Conservation (phyloP, 1,139 yeast genomes). For the Kazachstania sp. region DNA sequence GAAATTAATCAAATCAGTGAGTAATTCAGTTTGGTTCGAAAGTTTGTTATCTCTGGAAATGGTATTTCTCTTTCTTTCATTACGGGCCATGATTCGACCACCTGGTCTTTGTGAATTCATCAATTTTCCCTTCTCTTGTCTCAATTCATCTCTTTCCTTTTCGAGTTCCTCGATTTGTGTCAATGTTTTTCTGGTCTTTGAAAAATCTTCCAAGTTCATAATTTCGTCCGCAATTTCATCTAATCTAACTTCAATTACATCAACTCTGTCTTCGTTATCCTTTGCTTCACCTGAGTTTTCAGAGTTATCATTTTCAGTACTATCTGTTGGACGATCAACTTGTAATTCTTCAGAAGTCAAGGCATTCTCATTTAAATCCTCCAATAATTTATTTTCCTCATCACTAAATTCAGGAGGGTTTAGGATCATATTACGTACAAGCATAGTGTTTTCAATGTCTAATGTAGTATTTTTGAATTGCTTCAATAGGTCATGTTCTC, state of each 20-base stretch:
- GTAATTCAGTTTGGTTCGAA: constrained; percentile 18
- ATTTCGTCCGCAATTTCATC: constrained; percentile 30
- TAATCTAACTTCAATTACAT: constrained; percentile 26
- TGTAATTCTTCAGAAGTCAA: constrained; percentile 30
- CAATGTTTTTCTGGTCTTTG: constrained; percentile 23
- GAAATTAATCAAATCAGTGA: constrained; percentile 21
- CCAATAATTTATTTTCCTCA: constrained; percentile 37
- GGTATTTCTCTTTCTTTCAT: constrained; percentile 20
- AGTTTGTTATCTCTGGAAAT: constrained; percentile 15
- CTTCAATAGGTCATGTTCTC: constrained; percentile 61
- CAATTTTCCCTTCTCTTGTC: constrained; percentile 15
- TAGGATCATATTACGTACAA: constrained; percentile 50
- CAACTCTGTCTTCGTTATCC: constrained; percentile 12
- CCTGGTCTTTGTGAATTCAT: constrained; percentile 14
- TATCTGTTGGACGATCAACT: constrained; percentile 13
- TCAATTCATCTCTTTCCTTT: constrained; percentile 19
- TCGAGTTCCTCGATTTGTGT: constrained; percentile 23
- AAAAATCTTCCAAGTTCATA: constrained; percentile 27
- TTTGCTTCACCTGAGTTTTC: constrained; percentile 5
- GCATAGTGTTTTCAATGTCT: constrained; percentile 48
- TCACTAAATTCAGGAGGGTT: constrained; percentile 33
- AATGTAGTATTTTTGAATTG: constrained; percentile 52
- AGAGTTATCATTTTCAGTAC: constrained; percentile 19
- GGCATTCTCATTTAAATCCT: constrained; percentile 34
- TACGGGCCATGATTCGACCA: constrained; percentile 17